phyloP scores from a whole-genome alignment of 2,329 filamentous ascomycete species.

The Ustulina deusta region DNA sequence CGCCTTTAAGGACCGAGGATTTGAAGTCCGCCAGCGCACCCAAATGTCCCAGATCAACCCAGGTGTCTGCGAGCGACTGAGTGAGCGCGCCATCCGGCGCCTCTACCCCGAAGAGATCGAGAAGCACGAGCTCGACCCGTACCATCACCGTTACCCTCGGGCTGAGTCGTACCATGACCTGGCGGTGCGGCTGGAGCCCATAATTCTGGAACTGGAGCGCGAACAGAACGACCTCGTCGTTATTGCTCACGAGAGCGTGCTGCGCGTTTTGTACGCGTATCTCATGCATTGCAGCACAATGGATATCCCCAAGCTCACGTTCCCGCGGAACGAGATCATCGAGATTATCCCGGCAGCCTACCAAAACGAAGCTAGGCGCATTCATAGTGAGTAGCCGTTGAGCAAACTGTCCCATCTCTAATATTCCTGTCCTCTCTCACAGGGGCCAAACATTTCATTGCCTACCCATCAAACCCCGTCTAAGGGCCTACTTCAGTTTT shows the following conservation, averaged over 20 bases:
- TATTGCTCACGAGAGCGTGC: slow-evolving; percentile 97
- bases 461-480: background rate
- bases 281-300: slow-evolving; percentile 98
- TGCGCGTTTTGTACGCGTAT: slow-evolving; percentile 96
- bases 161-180: slow-evolving; percentile 99
- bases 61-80: slow-evolving; percentile 93
- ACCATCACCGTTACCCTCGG: slow-evolving; percentile 94
- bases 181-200: slow-evolving; percentile 96
- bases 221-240: slow-evolving; percentile 98
- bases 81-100: slow-evolving; percentile 81
- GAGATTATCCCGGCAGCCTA: slow-evolving; percentile 98
- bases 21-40: slow-evolving; percentile 88
- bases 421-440: background rate
- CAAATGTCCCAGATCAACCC: slow-evolving; percentile 99
- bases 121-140: slow-evolving; percentile 94
- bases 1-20: slow-evolving; percentile 81
- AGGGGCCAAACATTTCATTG: background rate
- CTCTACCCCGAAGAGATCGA: slow-evolving; percentile 90
- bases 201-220: slow-evolving; percentile 95
- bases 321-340: slow-evolving; percentile 96
- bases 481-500: background rate
- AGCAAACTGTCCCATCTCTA: background rate
- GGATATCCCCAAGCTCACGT: slow-evolving; percentile 92
- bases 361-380: slow-evolving; percentile 93
- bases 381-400: slow-evolving; percentile 66